Evolutionary conservation across 1,284 basidiomycete genomes (phyloP), one percentile per base, ranked within the genome.

Genomic region (Rhodotorula sp.): DNA sequence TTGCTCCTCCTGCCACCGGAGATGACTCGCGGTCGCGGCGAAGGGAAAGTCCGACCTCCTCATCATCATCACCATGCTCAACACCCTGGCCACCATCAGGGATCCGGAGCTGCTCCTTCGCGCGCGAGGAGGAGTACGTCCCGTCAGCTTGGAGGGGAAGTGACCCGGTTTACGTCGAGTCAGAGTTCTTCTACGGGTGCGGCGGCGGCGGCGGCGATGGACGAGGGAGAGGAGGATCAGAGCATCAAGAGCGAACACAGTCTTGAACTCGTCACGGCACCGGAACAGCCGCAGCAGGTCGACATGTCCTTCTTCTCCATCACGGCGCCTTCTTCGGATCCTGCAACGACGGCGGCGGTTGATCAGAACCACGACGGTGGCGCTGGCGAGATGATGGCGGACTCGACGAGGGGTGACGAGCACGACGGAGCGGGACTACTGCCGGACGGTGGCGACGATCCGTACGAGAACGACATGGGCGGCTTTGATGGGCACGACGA

Each of bases 1-100:
- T 47, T 71, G 15, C 29, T 68, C 15, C 58, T 71, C 23, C 43
- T 71, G 31, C 60, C 60, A 3, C 56, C 70, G 5, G 70, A 71
- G 51, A 43, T 57, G 49, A 52, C 57, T 10, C 52, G 70, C 21
- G 70, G 70, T 0, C 51, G 58, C n/a, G 70, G 70, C 23, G 70
- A 71, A 58, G 70, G 70, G n/a, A 68, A 65, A 58, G 26, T 43
- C 26, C 46, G 63, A 43, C 10, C 56, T 16, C 43, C 23, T n/a
- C n/a, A 14, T 16, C 58, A 60, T 39, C 31, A 14, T 16, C 46
- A 60, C 34, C 31, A 34, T 1, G 34, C 34, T 34, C 34, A 34
- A 34, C 5, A 34, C 34, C 34, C 34, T 34, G 34, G 34, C 34
- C 5, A 34, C 34, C 7, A 34, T 6, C 34, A 6, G 34, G 34